phyloP scores from a whole-genome alignment of 2,329 filamentous ascomycete genomes.

The Ascochyta lentis region DNA sequence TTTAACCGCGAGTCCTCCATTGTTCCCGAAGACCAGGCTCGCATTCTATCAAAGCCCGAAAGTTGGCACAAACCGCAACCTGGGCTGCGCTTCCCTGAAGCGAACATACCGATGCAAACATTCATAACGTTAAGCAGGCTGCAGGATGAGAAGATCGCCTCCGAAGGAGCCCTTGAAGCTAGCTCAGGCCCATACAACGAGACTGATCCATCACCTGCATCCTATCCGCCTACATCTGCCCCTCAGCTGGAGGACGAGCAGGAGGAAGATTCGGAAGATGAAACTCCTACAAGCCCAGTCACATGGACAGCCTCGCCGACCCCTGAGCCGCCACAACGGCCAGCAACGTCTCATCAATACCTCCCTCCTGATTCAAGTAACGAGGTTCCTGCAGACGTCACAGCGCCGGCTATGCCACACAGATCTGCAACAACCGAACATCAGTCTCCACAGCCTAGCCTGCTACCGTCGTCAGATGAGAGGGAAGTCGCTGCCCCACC shows the following conservation, averaged over 20 bases:
- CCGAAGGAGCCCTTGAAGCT: constrained; percentile 9
- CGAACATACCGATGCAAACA: constrained; percentile 49
- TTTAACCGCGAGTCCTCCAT: constrained; percentile 30
- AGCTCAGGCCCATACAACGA: constrained; percentile 20
- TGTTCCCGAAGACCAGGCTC: constrained; percentile 56
- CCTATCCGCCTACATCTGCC: constrained; percentile 6
- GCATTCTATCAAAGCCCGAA: constrained; percentile 55
- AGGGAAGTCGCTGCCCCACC: constrained; percentile 11
- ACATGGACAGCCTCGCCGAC: constrained; percentile 31
- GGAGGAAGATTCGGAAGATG: constrained; percentile 10
- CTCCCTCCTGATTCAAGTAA: constrained; percentile 45
- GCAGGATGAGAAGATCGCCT: constrained; percentile 27
- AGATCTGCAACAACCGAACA: background rate
- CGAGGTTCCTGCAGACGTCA: constrained; percentile 6
- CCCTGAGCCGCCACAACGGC: constrained; percentile 26
- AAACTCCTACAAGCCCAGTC: constrained; percentile 17
- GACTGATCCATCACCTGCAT: constrained; percentile 25
- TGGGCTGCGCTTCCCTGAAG: constrained; percentile 43
- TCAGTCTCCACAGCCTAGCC: background rate
- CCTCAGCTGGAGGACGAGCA: constrained; percentile 3
- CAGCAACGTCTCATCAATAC: constrained; percentile 1
- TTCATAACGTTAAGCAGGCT: constrained; percentile 30
- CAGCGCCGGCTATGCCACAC: background rate
- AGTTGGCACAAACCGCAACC: constrained; percentile 44
- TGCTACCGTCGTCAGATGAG: constrained; percentile 21